These are phyloP conservation scores for Clavispora phyllophila DNA, from an alignment of 805 yeast species.

Conservation along the genomic window DNA sequence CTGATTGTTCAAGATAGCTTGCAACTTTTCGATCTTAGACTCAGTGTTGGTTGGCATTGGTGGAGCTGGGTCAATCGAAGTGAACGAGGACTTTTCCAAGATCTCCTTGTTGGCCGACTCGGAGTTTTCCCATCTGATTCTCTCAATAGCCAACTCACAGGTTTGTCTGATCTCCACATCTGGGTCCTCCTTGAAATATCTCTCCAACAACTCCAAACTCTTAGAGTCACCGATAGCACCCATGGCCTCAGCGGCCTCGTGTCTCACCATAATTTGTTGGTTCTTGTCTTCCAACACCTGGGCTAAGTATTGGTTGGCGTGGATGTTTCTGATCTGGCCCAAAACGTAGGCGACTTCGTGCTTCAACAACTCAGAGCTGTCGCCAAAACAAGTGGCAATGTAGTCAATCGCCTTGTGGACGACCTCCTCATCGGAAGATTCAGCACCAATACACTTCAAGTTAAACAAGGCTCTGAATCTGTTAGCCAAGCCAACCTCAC, in stretches of 20 bases:
- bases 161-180: constrained; percentile 89
- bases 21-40: constrained; percentile 62
- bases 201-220: constrained; percentile 60
- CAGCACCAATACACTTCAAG: constrained; percentile 80
- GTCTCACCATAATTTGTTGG: constrained; percentile 96
- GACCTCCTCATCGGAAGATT: constrained; percentile 45
- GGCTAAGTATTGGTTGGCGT: constrained; percentile 72
- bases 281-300: constrained; percentile 56
- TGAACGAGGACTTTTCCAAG: constrained; percentile 70
- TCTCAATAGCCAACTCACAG: constrained; percentile 92
- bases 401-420: constrained; percentile 72
- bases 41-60: constrained; percentile 65
- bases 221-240: constrained; percentile 89
- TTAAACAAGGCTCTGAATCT: constrained; percentile 94
- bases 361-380: constrained; percentile 82
- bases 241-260: constrained; percentile 98
- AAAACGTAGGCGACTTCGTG: constrained; percentile 97
- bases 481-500: constrained; percentile 70
- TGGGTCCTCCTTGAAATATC: constrained; percentile 70
- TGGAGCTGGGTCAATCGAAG: constrained; percentile 97
- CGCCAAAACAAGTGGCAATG: constrained; percentile 79
- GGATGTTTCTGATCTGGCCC: constrained; percentile 86
- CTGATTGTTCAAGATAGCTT: constrained; percentile 69
- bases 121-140: constrained; percentile 89
- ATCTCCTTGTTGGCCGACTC: constrained; percentile 60